phyloP scores from a whole-genome alignment of 257 asterid genomes.

The Primulina tabacum region DNA sequence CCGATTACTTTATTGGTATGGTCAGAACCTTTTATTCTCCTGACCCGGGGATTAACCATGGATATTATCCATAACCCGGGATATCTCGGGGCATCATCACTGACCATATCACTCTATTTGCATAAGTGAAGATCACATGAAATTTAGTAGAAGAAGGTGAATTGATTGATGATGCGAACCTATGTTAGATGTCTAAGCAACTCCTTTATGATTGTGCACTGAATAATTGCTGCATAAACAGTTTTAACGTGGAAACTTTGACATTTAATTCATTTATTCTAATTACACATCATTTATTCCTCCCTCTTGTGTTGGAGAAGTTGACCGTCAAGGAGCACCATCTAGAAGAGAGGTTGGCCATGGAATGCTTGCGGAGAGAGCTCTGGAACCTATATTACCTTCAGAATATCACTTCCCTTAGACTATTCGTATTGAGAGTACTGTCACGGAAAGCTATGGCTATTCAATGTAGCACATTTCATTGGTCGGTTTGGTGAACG shows the following conservation, averaged over 20 bases:
- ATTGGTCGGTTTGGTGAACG: conserved; percentile 18
- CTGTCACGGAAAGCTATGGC: conserved; percentile 98
- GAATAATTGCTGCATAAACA: neutral
- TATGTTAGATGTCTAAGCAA: neutral
- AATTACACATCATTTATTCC: conserved; percentile 36
- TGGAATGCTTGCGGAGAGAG: conserved; percentile 97
- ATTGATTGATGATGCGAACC: neutral
- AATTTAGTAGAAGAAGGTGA: conserved; percentile 10
- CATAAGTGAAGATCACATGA: conserved; percentile 9
- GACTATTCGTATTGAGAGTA: conserved; percentile 96
- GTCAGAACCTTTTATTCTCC: too few species aligned
- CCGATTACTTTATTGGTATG: too few species aligned
- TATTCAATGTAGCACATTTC: conserved; percentile 66
- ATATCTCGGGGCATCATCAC: too few species aligned
- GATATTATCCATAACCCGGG: too few species aligned
- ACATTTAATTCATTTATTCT: neutral
- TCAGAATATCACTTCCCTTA: conserved; percentile 81
- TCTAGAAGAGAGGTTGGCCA: conserved; percentile 99
- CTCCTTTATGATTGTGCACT: neutral
- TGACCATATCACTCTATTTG: conserved; percentile 1
- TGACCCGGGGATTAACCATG: too few species aligned
- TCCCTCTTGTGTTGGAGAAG: conserved; percentile 97
- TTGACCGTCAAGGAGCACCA: conserved; percentile 96
- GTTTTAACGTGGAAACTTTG: neutral
- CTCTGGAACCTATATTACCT: conserved; percentile 81